Percentiles rank a stretch among this genome's conserved stretches.
These are phyloP conservation scores for Allium sativum DNA, from an alignment of 106 monocot species.

Conservation along the genomic window DNA sequence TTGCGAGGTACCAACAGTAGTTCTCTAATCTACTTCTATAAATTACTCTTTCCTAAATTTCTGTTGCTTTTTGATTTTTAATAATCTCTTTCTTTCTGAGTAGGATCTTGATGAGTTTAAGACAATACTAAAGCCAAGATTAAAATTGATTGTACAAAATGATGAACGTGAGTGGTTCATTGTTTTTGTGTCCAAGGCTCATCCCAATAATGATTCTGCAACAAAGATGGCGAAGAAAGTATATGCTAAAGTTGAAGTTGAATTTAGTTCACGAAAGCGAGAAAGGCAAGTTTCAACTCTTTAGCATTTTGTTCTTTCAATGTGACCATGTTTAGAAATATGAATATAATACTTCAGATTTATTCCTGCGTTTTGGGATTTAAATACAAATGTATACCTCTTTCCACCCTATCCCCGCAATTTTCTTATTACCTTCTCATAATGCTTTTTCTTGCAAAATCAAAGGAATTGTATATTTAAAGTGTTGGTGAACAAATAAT, in stretches of 20 bases:
- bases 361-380: not conserved
- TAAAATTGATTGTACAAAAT: slow-evolving; percentile 96
- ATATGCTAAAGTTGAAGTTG: slow-evolving; percentile 82
- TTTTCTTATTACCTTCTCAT: too few relatives aligned
- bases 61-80: not conserved
- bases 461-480: too few relatives aligned
- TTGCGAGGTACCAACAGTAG: slow-evolving; percentile 62
- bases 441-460: too few relatives aligned
- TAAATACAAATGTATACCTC: not conserved
- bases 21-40: not conserved
- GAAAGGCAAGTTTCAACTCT: slow-evolving; percentile 46
- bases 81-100: slow-evolving; percentile 5
- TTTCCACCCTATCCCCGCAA: not conserved
- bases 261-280: slow-evolving; percentile 90
- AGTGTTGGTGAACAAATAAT: too few relatives aligned
- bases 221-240: slow-evolving; percentile 86
- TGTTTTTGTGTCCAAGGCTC: slow-evolving; percentile 91
- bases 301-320: too few relatives aligned
- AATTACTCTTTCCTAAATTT: not conserved
- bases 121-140: slow-evolving; percentile 88
- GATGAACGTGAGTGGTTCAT: slow-evolving; percentile 97
- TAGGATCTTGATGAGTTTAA: slow-evolving; percentile 98
- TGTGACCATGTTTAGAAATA: not conserved
- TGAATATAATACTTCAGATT: not conserved
- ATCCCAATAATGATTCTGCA: slow-evolving; percentile 76